These are phyloP conservation scores for Fusarium albidum DNA, from an alignment of 2,329 filamentous ascomycete species.

Conservation along the genomic window DNA sequence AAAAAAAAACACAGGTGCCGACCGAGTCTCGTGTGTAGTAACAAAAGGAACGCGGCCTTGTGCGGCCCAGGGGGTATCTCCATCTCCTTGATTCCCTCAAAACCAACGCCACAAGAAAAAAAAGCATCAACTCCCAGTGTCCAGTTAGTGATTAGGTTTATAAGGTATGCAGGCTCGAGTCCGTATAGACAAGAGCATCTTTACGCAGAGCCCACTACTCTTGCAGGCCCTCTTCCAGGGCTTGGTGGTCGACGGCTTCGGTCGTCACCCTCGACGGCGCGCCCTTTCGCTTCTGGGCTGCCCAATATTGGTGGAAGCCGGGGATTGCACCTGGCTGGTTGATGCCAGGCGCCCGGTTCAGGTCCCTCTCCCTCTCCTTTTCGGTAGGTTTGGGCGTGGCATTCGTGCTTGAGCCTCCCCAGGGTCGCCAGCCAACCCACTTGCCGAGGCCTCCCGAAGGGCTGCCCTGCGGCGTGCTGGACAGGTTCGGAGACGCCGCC, in stretches of 20 bases:
- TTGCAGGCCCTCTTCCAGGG: slow-evolving; percentile 65
- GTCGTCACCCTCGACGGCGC: slow-evolving; percentile 66
- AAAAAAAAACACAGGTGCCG: slow-evolving; percentile 6
- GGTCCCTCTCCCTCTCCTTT: slow-evolving; percentile 46
- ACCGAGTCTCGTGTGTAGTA: slow-evolving; percentile 11
- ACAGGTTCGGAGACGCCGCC: slow-evolving; percentile 39
- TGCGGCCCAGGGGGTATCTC: slow-evolving; percentile 42
- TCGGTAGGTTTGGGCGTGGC: slow-evolving; percentile 27
- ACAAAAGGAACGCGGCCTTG: slow-evolving; percentile 34
- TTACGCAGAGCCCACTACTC: slow-evolving; percentile 33
- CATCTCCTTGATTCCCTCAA: slow-evolving; percentile 23
- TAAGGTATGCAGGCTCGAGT: slow-evolving; percentile 5
- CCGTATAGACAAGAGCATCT: background rate
- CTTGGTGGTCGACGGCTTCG: slow-evolving; percentile 65
- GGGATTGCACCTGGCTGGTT: slow-evolving; percentile 80
- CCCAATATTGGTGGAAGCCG: slow-evolving; percentile 70
- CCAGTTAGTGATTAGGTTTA: slow-evolving; percentile 24
- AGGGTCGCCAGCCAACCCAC: slow-evolving; percentile 59
- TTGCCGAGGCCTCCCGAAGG: slow-evolving; percentile 47
- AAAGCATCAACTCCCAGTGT: slow-evolving; percentile 30
- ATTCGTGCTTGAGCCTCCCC: slow-evolving; percentile 45
- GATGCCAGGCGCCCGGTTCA: slow-evolving; percentile 71
- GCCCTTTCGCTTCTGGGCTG: slow-evolving; percentile 58
- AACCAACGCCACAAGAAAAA: slow-evolving; percentile 37
- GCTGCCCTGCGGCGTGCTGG: slow-evolving; percentile 33